Evolutionary conservation across 345 rosid species (phyloP).

Genomic region (Aegle marmelos): DNA sequence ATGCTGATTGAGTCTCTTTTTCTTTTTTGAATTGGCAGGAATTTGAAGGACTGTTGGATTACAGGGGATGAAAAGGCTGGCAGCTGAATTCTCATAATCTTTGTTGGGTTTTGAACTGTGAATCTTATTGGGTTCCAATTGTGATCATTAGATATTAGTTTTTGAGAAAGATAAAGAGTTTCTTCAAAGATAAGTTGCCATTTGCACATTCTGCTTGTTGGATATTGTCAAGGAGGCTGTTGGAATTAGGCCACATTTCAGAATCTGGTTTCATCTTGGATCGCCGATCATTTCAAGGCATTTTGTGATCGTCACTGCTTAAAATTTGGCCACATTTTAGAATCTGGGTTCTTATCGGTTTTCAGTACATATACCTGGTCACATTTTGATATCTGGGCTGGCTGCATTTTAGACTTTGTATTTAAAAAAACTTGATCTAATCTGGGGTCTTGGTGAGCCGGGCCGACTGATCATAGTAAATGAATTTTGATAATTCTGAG

Average conservation of each 20-base stretch:
- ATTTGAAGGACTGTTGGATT: slow-evolving; percentile 17
- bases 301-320: not conserved
- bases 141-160: not conserved
- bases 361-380: not conserved
- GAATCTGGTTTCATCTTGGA: not conserved
- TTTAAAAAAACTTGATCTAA: not conserved
- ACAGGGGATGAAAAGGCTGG: slow-evolving; percentile 12
- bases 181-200: not conserved
- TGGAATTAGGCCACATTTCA: not conserved
- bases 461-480: not conserved
- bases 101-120: not conserved
- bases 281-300: not conserved
- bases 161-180: not conserved
- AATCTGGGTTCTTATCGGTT: not conserved
- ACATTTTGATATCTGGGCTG: slow-evolving; percentile 2
- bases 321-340: not conserved
- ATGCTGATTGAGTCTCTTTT: not conserved
- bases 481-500: slow-evolving; percentile 22
- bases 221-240: not conserved
- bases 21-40: not conserved
- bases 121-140: slow-evolving; percentile 3
- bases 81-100: not conserved
- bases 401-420: not conserved
- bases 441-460: not conserved
- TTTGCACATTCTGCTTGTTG: not conserved